phyloP scores from a whole-genome alignment of 176 grass and related monocot species.

The Cenchrus americanus region DNA sequence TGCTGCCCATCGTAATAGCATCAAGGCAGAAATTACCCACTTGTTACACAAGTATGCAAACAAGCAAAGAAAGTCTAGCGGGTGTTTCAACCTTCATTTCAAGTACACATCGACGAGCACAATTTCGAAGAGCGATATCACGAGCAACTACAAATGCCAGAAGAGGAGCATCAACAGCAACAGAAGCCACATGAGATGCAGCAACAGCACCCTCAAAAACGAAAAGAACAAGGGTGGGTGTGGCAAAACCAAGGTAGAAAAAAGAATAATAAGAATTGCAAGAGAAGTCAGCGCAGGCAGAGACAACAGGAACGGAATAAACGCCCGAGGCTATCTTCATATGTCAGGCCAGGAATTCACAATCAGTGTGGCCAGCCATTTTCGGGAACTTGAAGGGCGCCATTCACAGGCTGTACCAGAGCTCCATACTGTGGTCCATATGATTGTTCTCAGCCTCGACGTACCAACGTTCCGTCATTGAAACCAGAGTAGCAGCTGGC shows the following conservation, averaged over 20 bases:
- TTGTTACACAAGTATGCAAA: constrained; percentile 44
- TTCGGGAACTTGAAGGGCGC: constrained; percentile 1
- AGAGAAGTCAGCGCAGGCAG: not conserved
- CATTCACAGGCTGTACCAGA: not conserved
- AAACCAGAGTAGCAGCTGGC: constrained; percentile 5
- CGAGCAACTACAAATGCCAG: not conserved
- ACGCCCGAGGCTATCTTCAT: not conserved
- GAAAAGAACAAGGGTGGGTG: not conserved
- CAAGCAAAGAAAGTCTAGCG: constrained; percentile 27
- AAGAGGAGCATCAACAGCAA: not conserved
- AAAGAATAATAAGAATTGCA: not conserved
- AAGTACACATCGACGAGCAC: not conserved
- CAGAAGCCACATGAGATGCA: not conserved
- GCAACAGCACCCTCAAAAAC: not conserved
- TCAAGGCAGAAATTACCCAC: constrained; percentile 51
- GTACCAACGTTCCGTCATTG: not conserved
- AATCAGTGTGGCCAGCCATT: not conserved
- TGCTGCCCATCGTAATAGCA: constrained; percentile 6
- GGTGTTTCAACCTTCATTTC: not conserved
- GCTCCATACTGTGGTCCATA: not conserved
- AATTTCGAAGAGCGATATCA: not conserved
- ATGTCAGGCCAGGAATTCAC: constrained; percentile 13
- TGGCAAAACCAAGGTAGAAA: not conserved
- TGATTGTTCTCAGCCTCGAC: not conserved
- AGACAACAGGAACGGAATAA: not conserved